Base-by-base conservation (phyloP, 306 rosid genomes). In the Sophora flavescens region DNA sequence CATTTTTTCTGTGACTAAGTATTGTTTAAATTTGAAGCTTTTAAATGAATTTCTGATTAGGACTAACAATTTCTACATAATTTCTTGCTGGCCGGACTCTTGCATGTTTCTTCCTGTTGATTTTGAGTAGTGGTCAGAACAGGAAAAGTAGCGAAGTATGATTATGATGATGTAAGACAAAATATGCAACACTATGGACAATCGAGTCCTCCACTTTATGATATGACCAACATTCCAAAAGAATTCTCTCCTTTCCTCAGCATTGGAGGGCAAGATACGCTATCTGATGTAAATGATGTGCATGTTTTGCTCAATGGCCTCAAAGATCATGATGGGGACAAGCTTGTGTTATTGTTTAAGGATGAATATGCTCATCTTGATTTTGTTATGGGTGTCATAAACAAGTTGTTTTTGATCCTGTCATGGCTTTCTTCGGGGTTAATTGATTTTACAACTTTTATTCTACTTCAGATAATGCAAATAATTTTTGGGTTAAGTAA, bases 91-190 rank as follows among this genome's bases (percentile, higher is more conserved):
- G 26, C 7, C 38, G 3, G 3, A 58, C 10, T 65, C 18, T n/a
- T 14, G 3, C 12, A 66, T 6, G 6, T 30, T 6, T 2, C 57
- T 28, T 11, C 10, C 11, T 9, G 6, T 53, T 17, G 69, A 32
- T 53, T 75, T 33, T 68, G 70, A 72, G 70, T 63, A 88, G 92
- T 88, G 92, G 16, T 86, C 32, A 86, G 89, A 75, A 75, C 26
- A 0, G 85, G 89, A 75, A 9, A 2, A 42, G 2, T 42, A 42
- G 2, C 11, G 9, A 42, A 8, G 48, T 42, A 42, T 42, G 48
- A 42, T 42, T 42, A 42, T 10, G 48, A 14, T 10, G 2, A 42
- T 42, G 2, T 2, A 42, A 14, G 2, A 42, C 11, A 42, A 42
- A 42, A 42, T 42, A 9, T 42, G 48, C 12, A 42, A 9, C 48